Conservation (phyloP, 176 grass and related monocot species). For the Aegilops sharonensis region DNA sequence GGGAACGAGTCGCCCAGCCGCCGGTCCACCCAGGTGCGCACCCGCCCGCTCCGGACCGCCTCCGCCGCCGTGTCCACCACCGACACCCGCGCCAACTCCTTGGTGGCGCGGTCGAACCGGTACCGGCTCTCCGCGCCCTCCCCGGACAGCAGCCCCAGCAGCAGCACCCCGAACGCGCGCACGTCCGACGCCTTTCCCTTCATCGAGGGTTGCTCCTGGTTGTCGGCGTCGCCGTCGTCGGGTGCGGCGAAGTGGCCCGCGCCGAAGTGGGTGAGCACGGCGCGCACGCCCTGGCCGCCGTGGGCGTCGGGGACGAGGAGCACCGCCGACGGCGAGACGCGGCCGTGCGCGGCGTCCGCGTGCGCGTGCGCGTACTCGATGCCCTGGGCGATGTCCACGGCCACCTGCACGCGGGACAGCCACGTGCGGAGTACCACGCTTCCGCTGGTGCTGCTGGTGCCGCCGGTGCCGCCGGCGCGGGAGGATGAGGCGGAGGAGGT, state of each 20-base stretch:
- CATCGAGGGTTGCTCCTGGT: too few relatives aligned
- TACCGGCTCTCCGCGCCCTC: constrained; percentile 51
- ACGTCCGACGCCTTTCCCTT: constrained; percentile 40
- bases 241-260: constrained; percentile 30
- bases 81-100: constrained; percentile 40
- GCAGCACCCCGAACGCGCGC: constrained; percentile 57
- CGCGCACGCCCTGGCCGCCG: constrained; percentile 21
- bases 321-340: constrained; percentile 38
- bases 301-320: constrained; percentile 46
- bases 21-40: constrained; percentile 59
- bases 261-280: constrained; percentile 60
- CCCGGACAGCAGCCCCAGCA: constrained; percentile 60
- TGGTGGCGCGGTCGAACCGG: constrained; percentile 44
- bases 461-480: constrained; percentile 16
- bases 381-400: constrained; percentile 59
- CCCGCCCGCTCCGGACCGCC: constrained; percentile 24
- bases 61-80: constrained; percentile 55
- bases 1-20: constrained; percentile 80
- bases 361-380: constrained; percentile 79
- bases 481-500: not conserved
- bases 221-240: not conserved
- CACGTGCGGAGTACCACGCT: constrained; percentile 36
- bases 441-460: constrained; percentile 10
- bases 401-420: constrained; percentile 52
- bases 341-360: constrained; percentile 41